Evolutionary conservation across 1,284 basidiomycete species (phyloP), one percentile per base, ranked within the genome.

Genomic region (Puccinia polysora): DNA sequence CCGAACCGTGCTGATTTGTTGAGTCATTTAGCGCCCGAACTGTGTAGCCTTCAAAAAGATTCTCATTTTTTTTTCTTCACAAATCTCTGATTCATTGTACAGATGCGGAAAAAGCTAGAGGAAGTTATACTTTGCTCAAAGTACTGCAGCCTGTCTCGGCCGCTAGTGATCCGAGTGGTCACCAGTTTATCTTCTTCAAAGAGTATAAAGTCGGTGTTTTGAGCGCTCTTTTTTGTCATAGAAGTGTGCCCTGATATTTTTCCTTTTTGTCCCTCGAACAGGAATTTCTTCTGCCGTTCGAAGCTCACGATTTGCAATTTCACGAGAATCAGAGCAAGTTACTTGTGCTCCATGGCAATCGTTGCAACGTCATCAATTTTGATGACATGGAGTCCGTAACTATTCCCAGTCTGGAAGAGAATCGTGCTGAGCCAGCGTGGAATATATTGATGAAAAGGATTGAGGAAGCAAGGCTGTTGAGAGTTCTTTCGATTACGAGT

Each of bases 361-460:
- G 38, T 14, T 53, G 49, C 23, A 40, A 55, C 28, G 50, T 67
- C 25, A 91, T 89, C 77, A 87, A 91, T 80, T 88, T 90, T 81
- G 91, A 90, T 77, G 90, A 91, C 1, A 90, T 89, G 0, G 92
- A 96, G 36, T 83, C 84, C 0, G 81, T 82, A 67, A 82, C 83
- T 69, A 80, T 82, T 10, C 65, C 65, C 18, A 49, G 50, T 69
- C 88, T 90, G 7, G 85, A 67, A 30, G 50, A 55, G 4, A 40
- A 78, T 25, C 77, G 81, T 50, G 89, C 92, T 75, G 89, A 92
- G 76, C 84, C 88, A 34, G 84, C 86, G 6, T 82, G 88, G 1
- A 85, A 86, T 60, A 85, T 87, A 65, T 80, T 97, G 47, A 85
- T 87, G 30, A 90, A 89, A 78, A 85, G 91, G 12, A 91, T 89